A percentile compares a stretch with the other conserved stretches of the same genome.
phyloP scores from a whole-genome alignment of 2,329 filamentous ascomycete genomes.

The Phyllosticta citribraziliensis region DNA sequence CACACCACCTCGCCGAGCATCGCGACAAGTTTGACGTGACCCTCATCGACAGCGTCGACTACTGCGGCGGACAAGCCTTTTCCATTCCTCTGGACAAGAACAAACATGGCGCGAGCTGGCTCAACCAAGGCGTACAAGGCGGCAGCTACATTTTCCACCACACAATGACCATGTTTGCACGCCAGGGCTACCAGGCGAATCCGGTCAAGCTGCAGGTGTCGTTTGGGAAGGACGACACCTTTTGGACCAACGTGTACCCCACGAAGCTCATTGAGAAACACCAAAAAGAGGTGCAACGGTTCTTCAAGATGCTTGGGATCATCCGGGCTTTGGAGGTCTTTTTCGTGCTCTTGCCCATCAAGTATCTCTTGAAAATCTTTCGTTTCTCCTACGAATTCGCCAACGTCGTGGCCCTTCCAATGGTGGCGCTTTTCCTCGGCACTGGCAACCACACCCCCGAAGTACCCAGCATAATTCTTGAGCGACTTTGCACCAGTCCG shows the following conservation, averaged over 20 bases:
- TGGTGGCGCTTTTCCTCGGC: conserved; percentile 64
- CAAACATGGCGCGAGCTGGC: conserved; percentile 48
- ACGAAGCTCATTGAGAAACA: conserved; percentile 48
- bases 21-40: conserved; percentile 57
- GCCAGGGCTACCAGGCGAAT: conserved; percentile 46
- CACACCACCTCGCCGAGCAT: conserved; percentile 56
- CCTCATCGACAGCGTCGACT: conserved; percentile 44
- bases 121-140: conserved; percentile 56
- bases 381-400: conserved; percentile 60
- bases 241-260: conserved; percentile 59
- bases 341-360: conserved; percentile 52
- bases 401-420: conserved; percentile 60
- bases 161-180: conserved; percentile 54
- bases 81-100: conserved; percentile 47
- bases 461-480: conserved; percentile 58
- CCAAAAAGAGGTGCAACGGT: conserved; percentile 45
- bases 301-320: conserved; percentile 45
- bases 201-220: conserved; percentile 52
- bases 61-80: conserved; percentile 53
- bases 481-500: conserved; percentile 40
- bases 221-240: conserved; percentile 52
- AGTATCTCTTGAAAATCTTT: conserved; percentile 56
- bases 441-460: conserved; percentile 67
- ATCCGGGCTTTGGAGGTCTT: conserved; percentile 52
- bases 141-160: conserved; percentile 58